phyloP scores from a whole-genome alignment of 345 rosid genomes.

The Salix suchowensis region DNA sequence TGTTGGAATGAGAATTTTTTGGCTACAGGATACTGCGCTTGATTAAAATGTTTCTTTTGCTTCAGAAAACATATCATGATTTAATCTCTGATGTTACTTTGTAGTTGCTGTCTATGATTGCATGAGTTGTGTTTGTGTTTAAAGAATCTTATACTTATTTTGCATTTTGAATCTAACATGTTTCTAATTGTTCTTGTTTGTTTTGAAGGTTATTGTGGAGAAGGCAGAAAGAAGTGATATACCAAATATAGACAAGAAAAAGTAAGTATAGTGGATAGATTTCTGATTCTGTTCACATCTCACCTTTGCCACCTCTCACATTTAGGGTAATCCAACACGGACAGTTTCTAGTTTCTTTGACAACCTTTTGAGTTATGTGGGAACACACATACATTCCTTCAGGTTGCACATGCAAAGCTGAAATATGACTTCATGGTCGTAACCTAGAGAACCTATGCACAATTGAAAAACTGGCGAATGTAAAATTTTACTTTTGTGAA shows the following conservation, averaged over 20 bases:
- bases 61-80: neutral
- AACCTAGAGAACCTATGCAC: neutral
- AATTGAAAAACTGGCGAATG: neutral
- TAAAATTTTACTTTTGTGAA: neutral
- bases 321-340: neutral
- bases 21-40: neutral
- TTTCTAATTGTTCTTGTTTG: neutral
- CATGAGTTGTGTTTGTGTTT: neutral
- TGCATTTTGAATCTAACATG: constrained; percentile 14
- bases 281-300: neutral
- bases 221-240: constrained; percentile 93
- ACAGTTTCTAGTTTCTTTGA: neutral
- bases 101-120: neutral
- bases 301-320: neutral
- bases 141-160: neutral
- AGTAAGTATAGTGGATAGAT: constrained; percentile 39
- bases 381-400: neutral
- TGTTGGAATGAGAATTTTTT: neutral
- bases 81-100: too few relatives aligned
- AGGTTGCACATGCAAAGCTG: neutral
- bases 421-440: neutral
- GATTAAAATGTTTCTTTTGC: neutral
- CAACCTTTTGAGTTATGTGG: neutral
- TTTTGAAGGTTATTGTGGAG: constrained; percentile 81
- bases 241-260: constrained; percentile 91